Conservation (phyloP, 2,329 filamentous ascomycete genomes). For the Fusarium pseudograminearum region DNA sequence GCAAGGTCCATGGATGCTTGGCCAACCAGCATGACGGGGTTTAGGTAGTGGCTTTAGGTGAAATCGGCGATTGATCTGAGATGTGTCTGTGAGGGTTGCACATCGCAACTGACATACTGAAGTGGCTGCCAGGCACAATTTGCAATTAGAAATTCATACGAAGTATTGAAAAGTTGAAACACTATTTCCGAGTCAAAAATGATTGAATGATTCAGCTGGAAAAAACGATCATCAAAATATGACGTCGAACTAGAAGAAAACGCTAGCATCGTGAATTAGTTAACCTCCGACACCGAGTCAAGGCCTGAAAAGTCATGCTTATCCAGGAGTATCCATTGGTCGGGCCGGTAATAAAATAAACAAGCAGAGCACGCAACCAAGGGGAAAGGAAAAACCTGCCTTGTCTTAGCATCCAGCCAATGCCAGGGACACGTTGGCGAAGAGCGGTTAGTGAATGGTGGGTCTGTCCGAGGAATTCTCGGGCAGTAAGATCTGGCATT, state of each 20-base stretch:
- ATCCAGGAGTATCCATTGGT: constrained; percentile 33
- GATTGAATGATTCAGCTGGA: not conserved
- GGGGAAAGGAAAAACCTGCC: constrained; percentile 20
- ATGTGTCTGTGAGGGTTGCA: constrained; percentile 31
- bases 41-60: not conserved
- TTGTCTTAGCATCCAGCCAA: constrained; percentile 35
- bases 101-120: not conserved
- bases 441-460: constrained; percentile 44
- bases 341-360: constrained; percentile 25
- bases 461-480: constrained; percentile 45
- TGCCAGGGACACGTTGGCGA: constrained; percentile 44
- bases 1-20: constrained; percentile 7
- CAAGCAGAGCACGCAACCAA: constrained; percentile 23
- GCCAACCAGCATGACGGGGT: not conserved
- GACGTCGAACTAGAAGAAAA: constrained; percentile 15
- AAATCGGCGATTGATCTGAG: constrained; percentile 45
- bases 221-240: constrained; percentile 1
- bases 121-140: constrained; percentile 1
- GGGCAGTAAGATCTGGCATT: constrained; percentile 32
- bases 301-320: constrained; percentile 23
- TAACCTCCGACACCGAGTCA: constrained; percentile 25
- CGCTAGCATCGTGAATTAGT: constrained; percentile 7
- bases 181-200: not conserved
- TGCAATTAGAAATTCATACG: not conserved
- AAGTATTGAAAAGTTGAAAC: not conserved